Evolutionary conservation across 2,329 filamentous ascomycete genomes (phyloP).

Genomic region (Penicillium digitatum): DNA sequence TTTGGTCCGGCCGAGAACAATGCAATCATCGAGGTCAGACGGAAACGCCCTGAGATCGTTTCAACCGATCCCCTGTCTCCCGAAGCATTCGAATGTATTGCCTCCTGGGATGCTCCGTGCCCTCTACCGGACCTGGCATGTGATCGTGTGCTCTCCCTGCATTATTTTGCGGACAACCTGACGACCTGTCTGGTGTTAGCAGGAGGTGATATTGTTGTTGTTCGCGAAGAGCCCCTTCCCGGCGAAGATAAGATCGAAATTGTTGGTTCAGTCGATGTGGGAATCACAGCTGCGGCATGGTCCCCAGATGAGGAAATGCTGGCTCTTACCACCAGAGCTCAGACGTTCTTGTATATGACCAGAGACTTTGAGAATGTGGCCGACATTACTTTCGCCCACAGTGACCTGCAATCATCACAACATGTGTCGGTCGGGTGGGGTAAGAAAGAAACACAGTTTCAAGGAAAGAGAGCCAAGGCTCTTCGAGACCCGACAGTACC

Average conservation of each 20-base stretch:
- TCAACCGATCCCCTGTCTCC: slow-evolving; percentile 41
- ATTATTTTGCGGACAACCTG: slow-evolving; percentile 77
- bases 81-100: slow-evolving; percentile 53
- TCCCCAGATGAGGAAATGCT: slow-evolving; percentile 92
- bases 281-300: slow-evolving; percentile 86
- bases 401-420: slow-evolving; percentile 81
- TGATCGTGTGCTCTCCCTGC: slow-evolving; percentile 73
- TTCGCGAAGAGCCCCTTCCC: slow-evolving; percentile 65
- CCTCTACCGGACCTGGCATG: slow-evolving; percentile 69
- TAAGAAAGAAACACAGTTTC: slow-evolving; percentile 96
- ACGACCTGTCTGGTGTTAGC: slow-evolving; percentile 79
- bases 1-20: slow-evolving; percentile 72
- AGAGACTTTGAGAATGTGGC: slow-evolving; percentile 80
- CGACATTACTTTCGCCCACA: slow-evolving; percentile 65
- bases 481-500: slow-evolving; percentile 91
- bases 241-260: slow-evolving; percentile 85
- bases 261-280: slow-evolving; percentile 86
- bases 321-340: slow-evolving; percentile 72
- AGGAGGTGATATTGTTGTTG: slow-evolving; percentile 84
- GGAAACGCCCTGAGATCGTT: slow-evolving; percentile 39
- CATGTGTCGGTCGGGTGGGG: slow-evolving; percentile 98
- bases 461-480: slow-evolving; percentile 81
- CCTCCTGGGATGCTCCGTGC: slow-evolving; percentile 84
- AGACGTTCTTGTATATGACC: slow-evolving; percentile 87
- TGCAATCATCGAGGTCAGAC: slow-evolving; percentile 68